phyloP scores from a whole-genome alignment of 352 stramenopile genomes.

The Phytophthora uliginosa region DNA sequence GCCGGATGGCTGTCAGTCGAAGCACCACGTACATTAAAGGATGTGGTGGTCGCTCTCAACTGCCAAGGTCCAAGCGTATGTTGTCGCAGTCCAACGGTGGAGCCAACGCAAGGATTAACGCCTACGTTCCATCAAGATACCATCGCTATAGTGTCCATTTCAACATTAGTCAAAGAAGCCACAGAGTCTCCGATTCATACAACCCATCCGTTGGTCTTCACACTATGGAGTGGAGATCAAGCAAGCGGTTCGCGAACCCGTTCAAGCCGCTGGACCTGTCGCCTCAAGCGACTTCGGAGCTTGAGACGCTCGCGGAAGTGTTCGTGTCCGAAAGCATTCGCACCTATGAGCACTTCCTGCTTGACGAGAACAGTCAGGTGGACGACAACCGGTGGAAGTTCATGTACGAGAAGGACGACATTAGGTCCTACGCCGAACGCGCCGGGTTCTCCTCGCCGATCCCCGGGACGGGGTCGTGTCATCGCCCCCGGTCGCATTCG shows the following conservation, averaged over 20 bases:
- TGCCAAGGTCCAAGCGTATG: constrained; percentile 24
- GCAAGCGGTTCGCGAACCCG: constrained; percentile 36
- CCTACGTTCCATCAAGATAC: neutral
- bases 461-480: constrained; percentile 9
- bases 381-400: constrained; percentile 50
- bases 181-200: neutral
- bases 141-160: constrained; percentile 10
- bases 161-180: constrained; percentile 7
- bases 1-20: constrained; percentile 11
- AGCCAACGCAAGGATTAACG: constrained; percentile 5
- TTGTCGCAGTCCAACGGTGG: constrained; percentile 18
- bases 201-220: neutral
- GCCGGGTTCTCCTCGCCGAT: neutral
- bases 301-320: constrained; percentile 41
- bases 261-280: constrained; percentile 41
- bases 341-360: constrained; percentile 44
- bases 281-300: constrained; percentile 25
- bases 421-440: constrained; percentile 43
- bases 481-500: constrained; percentile 14
- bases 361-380: constrained; percentile 26
- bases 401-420: constrained; percentile 47
- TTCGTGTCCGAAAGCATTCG: constrained; percentile 42
- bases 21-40: neutral
- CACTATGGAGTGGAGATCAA: constrained; percentile 35
- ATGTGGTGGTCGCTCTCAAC: constrained; percentile 21